Percentiles rank a stretch among this genome's conserved stretches.
Conservation (phyloP, 805 yeast genomes). For the Blastobotrys americana region DNA sequence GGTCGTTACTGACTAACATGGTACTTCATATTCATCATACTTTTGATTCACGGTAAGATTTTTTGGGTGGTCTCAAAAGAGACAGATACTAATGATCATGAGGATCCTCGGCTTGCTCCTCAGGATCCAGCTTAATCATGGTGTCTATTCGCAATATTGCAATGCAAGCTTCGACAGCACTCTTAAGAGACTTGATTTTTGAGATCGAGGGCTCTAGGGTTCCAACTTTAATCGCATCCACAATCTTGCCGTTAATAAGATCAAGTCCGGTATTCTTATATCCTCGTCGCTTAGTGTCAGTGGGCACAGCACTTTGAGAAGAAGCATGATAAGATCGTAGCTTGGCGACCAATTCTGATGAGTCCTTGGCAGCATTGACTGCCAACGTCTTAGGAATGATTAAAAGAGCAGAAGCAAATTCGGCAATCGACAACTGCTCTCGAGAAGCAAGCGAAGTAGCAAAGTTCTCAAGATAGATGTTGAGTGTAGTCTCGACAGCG, state of each 20-base stretch:
- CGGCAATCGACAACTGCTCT: constrained; percentile 96
- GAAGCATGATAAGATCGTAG: constrained; percentile 95
- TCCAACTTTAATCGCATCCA: constrained; percentile 75
- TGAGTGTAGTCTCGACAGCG: constrained; percentile 94
- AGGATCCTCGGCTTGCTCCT: constrained; percentile 70
- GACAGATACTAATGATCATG: constrained; percentile 72
- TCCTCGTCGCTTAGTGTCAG: constrained; percentile 76
- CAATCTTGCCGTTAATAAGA: constrained; percentile 82
- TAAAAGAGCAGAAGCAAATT: constrained; percentile 84
- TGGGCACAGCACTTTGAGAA: constrained; percentile 73
- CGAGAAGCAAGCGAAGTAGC: constrained; percentile 97
- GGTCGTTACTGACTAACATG: no score
- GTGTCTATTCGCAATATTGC: constrained; percentile 97
- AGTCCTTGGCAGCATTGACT: constrained; percentile 95
- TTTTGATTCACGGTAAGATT: no score
- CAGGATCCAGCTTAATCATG: constrained; percentile 96
- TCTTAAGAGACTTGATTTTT: constrained; percentile 85
- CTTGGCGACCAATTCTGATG: constrained; percentile 90
- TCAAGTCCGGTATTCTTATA: constrained; percentile 92
- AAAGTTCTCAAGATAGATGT: constrained; percentile 89
- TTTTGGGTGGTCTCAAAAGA: no score
- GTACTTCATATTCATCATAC: no score
- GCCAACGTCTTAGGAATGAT: constrained; percentile 95
- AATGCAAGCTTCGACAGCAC: constrained; percentile 96
- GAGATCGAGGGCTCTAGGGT: constrained; percentile 94